Base-by-base conservation (phyloP, 1,284 basidiomycete species). In the Somion occarium region DNA sequence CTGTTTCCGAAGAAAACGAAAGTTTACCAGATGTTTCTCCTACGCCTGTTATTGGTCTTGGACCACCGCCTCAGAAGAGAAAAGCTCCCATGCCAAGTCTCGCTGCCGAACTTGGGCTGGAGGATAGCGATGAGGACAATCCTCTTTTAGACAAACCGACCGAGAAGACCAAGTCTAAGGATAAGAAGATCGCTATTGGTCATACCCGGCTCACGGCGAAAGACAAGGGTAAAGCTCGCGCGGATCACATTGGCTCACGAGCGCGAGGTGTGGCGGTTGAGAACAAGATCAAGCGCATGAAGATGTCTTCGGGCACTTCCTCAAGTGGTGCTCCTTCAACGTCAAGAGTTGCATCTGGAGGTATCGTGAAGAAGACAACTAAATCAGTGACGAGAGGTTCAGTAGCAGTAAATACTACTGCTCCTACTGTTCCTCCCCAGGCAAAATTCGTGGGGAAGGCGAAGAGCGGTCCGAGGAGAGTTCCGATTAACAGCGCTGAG, bases 401-500 rank as follows among this genome's bases (percentile, higher is more conserved):
- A n/a, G n/a, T n/a, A n/a, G n/a, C n/a, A n/a, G n/a, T n/a, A n/a
- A n/a, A n/a, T n/a, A n/a, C n/a, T n/a, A n/a, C n/a, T n/a, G n/a
- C n/a, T n/a, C n/a, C n/a, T n/a, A n/a, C n/a, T n/a, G n/a, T n/a
- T n/a, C n/a, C n/a, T n/a, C n/a, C n/a, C 18, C 52, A 46, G 19
- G 22, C 44, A 4, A 46, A 44, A 24, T 48, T 38, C n/a, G 43
- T 44, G 3, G 7, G 50, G 11, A 54, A 46, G 25, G 39, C 38
- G 19, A 48, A 49, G 48, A 71, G 74, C 38, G 79, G 76, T 7
- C 73, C 82, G 15, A 67, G 82, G 53, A 70, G 82, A 51, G 82
- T 85, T 27, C 78, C 72, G 4, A 66, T 83, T 23, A 73, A 76
- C 53, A 83, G 82, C 54, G 72, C 71, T 1, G 80, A 83, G 53